Evolutionary conservation across 176 grass and related monocot genomes (phyloP).

Genomic region (barley (Hordeum vulgare)): MorexV3_pseudomolecules_assembly NC_058522.1:491731037-491731536

Average conservation of each 20-base stretch:
- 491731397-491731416: slow-evolving; percentile 56
- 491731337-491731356: slow-evolving; percentile 61
- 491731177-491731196: neutral
- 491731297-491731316: neutral
- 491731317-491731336: slow-evolving; percentile 78
- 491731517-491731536: slow-evolving; percentile 75
- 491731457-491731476: slow-evolving; percentile 65
- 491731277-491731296: neutral
- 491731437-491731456: slow-evolving; percentile 65
- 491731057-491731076: slow-evolving; percentile 64
- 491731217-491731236: neutral
- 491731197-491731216: neutral
- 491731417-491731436: slow-evolving; percentile 88
- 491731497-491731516: slow-evolving; percentile 58
- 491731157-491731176: neutral
- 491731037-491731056: slow-evolving; percentile 62
- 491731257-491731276: neutral
- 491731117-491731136: slow-evolving; percentile 50
- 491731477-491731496: slow-evolving; percentile 50
- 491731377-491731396: slow-evolving; percentile 53
- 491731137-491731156: neutral
- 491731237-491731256: neutral
- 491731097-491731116: slow-evolving; percentile 50
- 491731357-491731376: slow-evolving; percentile 52
- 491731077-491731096: slow-evolving; percentile 80